Base-by-base conservation (phyloP, 2,329 filamentous ascomycete species). In the Polytolypa hystricis region DNA sequence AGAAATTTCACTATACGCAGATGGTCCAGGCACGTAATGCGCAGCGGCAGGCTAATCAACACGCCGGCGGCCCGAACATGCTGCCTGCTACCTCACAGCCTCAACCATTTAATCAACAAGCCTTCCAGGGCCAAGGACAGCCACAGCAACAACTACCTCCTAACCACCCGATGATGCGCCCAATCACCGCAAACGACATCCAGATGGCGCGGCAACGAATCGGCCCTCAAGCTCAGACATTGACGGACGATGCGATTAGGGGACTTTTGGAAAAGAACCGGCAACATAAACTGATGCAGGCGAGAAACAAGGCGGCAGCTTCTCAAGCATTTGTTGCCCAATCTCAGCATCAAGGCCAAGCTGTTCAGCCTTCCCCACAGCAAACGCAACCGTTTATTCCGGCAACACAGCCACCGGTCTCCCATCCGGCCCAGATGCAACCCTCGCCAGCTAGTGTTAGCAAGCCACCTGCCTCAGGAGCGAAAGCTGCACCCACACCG, bases 1-100 rank as follows among this genome's bases (percentile, higher is more conserved):
- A 66, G 41, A 60, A 52, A 31, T 46, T 66, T 25, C 67, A 71
- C 42, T 64, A 67, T 40, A 56, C 54, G 36, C 60, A 64, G 40
- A 6, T 35, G 10, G 29, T 19, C 19, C 35, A 39, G 16, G 59
- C 49, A 46, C 49, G 52, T 43, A 49, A 39, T 17, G 39, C 43
- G 15, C 52, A 57, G 30, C 47, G 47, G 10, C 53, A 56, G 38
- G 45, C 48, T 20, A 48, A 42, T 33, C 45, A 46, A 10, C 49
- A 47, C 29, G 31, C 45, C 32, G 47, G 42, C 10, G 53, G 53
- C 34, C 40, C 35, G 14, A 40, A 45, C 30, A 45, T 46, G 40
- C 35, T 51, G 33, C 38, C 47, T 16, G 30, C 45, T 21, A 49
- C 47, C 33, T 50, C 51, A 26, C 39, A 41, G 12, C 14, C 32